phyloP scores from a whole-genome alignment of 257 asterid genomes.

The Capsicum baccatum region DNA sequence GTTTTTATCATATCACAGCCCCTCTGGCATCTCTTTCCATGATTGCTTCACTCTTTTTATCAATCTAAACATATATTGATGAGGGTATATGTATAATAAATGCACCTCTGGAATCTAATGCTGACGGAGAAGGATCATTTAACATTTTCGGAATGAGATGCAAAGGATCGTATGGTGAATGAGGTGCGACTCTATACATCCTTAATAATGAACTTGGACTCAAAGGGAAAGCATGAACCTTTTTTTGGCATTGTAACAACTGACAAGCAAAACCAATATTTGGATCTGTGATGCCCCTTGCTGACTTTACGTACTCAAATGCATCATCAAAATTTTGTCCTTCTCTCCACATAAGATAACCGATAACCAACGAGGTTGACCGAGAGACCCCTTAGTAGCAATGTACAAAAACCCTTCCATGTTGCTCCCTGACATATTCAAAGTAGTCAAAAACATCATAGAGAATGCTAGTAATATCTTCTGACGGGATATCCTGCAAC shows the following conservation, averaged over 20 bases:
- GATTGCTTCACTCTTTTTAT: neutral
- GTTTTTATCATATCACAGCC: no score
- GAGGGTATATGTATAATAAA: no score
- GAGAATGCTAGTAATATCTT: slow-evolving; percentile 61
- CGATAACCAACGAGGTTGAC: slow-evolving; percentile 52
- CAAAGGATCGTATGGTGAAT: slow-evolving; percentile 59
- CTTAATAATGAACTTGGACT: slow-evolving; percentile 55
- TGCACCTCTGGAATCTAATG: slow-evolving; percentile 46
- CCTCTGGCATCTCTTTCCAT: slow-evolving; percentile 61
- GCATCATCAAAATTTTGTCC: no score
- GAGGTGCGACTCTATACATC: slow-evolving; percentile 55
- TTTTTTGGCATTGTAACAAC: no score
- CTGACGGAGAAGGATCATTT: slow-evolving; percentile 53
- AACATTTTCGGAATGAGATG: slow-evolving; percentile 59
- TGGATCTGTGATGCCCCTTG: no score
- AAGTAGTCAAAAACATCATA: slow-evolving; percentile 66
- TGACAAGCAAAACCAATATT: no score
- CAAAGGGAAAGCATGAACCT: slow-evolving; percentile 49
- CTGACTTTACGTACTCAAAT: no score
- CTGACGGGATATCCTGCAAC: no score
- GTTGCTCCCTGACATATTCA: slow-evolving; percentile 55
- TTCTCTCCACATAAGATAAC: no score
- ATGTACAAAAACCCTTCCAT: slow-evolving; percentile 57
- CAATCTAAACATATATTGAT: no score
- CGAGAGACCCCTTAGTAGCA: slow-evolving; percentile 63